Base-by-base conservation (phyloP, 306 rosid genomes). In the Datisca glomerata region DNA sequence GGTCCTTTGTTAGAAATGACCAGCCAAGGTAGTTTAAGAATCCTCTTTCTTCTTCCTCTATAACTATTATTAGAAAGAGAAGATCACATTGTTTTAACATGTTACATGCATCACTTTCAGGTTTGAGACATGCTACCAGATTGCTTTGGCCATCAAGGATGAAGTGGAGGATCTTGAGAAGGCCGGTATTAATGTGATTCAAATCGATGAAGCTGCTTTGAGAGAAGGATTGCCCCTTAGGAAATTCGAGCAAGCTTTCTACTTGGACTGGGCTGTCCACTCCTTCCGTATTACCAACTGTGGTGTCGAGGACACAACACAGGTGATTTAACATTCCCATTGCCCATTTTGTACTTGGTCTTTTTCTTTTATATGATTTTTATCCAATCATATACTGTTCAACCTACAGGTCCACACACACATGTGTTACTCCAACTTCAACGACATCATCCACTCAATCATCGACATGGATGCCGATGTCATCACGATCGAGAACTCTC, bases 91-190 rank as follows among this genome's bases (percentile, higher is more conserved):
- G 7, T 12, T 24, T 14, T 13, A 22, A 61, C 33, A 46, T 41
- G 21, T 27, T 50, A n/a, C 18, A 16, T 31, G 15, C 43, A 7
- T 21, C 32, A 51, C 47, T 57, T 23, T 56, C 59, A 84, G 95
- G 50, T 74, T 35, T 41, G 76, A 79, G 61, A 84, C 93, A 46
- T 84, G 86, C 76, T 84, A 84, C 56, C 93, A 79, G 65, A 79
- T 84, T 68, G 92, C 95, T 44, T 63, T 84, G 86, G 92, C 92
- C 39, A 79, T 84, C 44, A 76, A 84, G 79, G 78, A 84, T 4
- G 95, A 84, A 66, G 95, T 79, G 21, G 84, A 84, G 76, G 93
- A 84, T 69, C 92, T 84, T 49, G 93, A 84, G 68, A 73, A 68
- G 52, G 86, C 86, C 2, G 83, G 86, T 28, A 66, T 84, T 29